A percentile compares a stretch with the other conserved stretches of the same genome.
phyloP scores from a whole-genome alignment of 2,329 filamentous ascomycete species.

The Aspergillus tubingensis region DNA sequence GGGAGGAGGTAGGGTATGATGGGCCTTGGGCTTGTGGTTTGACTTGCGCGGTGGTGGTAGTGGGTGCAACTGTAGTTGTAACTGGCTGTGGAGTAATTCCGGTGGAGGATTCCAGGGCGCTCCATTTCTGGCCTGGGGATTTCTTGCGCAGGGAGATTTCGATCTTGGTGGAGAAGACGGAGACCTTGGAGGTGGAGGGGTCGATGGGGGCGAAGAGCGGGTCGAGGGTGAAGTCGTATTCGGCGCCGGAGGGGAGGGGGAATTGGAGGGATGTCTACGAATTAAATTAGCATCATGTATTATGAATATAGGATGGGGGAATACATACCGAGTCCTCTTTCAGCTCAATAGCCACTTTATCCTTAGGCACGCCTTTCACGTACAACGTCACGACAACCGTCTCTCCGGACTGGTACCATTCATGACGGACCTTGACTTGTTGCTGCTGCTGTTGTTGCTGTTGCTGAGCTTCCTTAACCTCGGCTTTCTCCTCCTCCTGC shows the following conservation, averaged over 20 bases:
- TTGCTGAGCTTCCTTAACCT: background rate
- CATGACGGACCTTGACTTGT: slow-evolving; percentile 55
- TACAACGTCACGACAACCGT: slow-evolving; percentile 65
- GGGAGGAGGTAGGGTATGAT: slow-evolving; percentile 83
- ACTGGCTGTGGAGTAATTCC: slow-evolving; percentile 24
- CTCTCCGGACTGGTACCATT: slow-evolving; percentile 68
- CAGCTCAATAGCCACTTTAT: slow-evolving; percentile 56
- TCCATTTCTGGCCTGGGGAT: slow-evolving; percentile 68
- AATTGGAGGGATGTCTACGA: slow-evolving; percentile 59
- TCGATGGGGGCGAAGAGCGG: slow-evolving; percentile 70
- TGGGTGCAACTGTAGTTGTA: slow-evolving; percentile 15
- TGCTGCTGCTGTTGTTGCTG: slow-evolving; percentile 12
- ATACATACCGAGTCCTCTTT: slow-evolving; percentile 48
- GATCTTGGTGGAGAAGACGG: slow-evolving; percentile 74
- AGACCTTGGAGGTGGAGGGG: slow-evolving; percentile 59
- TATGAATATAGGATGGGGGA: too few species aligned
- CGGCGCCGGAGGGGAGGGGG: slow-evolving; percentile 53
- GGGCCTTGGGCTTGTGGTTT: slow-evolving; percentile 43
- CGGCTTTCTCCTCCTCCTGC: background rate
- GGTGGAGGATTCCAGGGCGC: slow-evolving; percentile 54
- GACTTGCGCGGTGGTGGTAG: background rate
- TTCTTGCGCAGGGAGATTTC: slow-evolving; percentile 74
- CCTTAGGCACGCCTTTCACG: slow-evolving; percentile 64
- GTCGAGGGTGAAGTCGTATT: slow-evolving; percentile 64
- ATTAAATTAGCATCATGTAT: too few species aligned